Base-by-base conservation (phyloP, 2,329 filamentous ascomycete species). In the Xylaria sp. region DNA sequence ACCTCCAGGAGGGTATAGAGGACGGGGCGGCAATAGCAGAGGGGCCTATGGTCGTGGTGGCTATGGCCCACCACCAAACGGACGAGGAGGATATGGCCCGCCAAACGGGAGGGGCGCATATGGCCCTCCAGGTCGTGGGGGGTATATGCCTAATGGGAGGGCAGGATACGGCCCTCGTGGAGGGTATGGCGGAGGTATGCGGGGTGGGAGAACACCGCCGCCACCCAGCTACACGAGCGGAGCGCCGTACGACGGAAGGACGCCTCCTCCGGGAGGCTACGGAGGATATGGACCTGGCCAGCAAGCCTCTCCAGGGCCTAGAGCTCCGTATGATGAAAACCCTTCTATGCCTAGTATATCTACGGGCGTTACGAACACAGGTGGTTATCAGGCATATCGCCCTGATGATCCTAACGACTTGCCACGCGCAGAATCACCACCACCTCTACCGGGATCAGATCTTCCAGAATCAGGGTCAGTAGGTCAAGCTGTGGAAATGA, bases 401-500 rank as follows among this genome's bases (percentile, higher is more conserved):
- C 78, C 82, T 1, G 79, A 83, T n/a, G 76, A 79, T 19, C 77
- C 69, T 11, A 78, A 81, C 42, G 81, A 82, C 57, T 78, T 90
- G 24, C 86, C 89, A 1, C 84, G 88, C 70, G 89, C 88, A 9
- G 89, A 90, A 73, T 90, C 88, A 1, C 88, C 89, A 8, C 89
- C 90, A 17, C 90, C 90, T 5, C 78, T 90, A 21, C 84, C 86
- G 2, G 83, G 81, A 47, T 77, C 81, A 54, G 79, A 82, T 50
- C 76, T 81, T 65, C 72, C 79, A 17, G 64, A 55, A 47, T 62
- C 73, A 55, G 71, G 75, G n/a, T 73, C 78, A 39, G 78, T 89
- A 12, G 89, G 89, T 9, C 90, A 91, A 75, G 89, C 91, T 2
- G 87, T 94, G 61, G 93, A 96, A 78, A 94, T 97, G 92, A 91